Evolutionary conservation across 2,329 filamentous ascomycete genomes (phyloP), one percentile per base, ranked within the genome.

Genomic region (Fusarium sp.): DNA sequence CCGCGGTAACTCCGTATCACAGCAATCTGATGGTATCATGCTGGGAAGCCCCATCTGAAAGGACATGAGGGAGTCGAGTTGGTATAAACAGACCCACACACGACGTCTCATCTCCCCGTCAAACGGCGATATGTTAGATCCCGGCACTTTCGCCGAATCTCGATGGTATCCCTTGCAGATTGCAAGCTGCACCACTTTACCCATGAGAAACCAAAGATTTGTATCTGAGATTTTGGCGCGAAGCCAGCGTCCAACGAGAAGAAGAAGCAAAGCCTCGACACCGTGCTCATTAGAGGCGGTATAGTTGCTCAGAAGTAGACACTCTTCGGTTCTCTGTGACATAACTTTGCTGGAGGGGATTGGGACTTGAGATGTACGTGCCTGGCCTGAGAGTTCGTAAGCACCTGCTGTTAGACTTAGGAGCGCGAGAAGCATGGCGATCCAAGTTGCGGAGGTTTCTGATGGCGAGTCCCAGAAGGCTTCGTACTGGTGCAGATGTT

Each of bases 111-210:
- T 81, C 70, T 85, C 83, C 5, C 76, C 78, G 25, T 83, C 79
- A 39, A 84, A 84, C 0, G 80, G 76, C 0, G 80, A 79, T 11
- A 84, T 71, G 0, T 6, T 20, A 0, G 39, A 21, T 0, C 74
- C 61, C 2, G 78, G 68, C 3, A 83, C 70, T 33, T 80, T 78
- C 11, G 72, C 74, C 0, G 81, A 77, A 37, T 85, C 83, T 10
- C 82, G 78, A 52, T 84, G 82, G 46, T 85, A 85, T 3, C 83
- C 82, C 75, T 83, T 79, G 5, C 80, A 78, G 51, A 84, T 80
- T 0, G 82, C 83, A 18, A 84, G 77, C 2, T 83, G 79, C 2
- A 80, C 79, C 13, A 80, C 76, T 18, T 80, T 74, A 9, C 81
- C 79, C 55, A 81, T 79, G 8, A 81, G 78, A 5, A 82, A 79